Percentiles rank a stretch among this genome's conserved stretches.
Conservation (phyloP, 176 grass and related monocot genomes). For the Tillandsia leiboldiana region DNA sequence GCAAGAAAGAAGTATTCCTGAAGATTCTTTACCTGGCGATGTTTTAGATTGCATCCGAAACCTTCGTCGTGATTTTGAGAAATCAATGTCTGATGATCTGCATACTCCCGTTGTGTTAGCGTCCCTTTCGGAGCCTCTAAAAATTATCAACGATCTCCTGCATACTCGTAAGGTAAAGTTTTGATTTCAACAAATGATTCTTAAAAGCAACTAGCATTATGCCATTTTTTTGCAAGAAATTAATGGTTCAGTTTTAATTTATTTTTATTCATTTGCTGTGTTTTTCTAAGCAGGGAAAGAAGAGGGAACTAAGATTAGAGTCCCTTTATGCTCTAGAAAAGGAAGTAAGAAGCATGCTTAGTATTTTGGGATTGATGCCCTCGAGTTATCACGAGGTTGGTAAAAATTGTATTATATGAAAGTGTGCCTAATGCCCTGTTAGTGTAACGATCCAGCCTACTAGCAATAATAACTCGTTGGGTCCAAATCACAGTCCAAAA, state of each 20-base stretch:
- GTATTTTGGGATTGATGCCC: conserved; percentile 62
- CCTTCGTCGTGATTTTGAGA: conserved; percentile 56
- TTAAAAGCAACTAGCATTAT: too few relatives aligned
- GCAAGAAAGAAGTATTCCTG: conserved; percentile 19
- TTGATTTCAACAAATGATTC: not conserved
- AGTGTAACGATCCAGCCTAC: too few relatives aligned
- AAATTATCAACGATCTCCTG: conserved; percentile 73
- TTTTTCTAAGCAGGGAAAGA: conserved; percentile 54
- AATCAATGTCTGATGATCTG: conserved; percentile 83
- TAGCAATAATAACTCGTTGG: too few relatives aligned
- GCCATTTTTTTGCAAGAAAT: too few relatives aligned
- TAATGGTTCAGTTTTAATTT: not conserved
- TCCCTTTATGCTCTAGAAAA: conserved; percentile 55
- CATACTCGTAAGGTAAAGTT: conserved; percentile 76
- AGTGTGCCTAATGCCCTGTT: too few relatives aligned
- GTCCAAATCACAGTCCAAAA: too few relatives aligned
- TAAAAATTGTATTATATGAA: not conserved
- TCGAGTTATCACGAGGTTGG: conserved; percentile 59
- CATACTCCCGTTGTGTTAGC: conserved; percentile 67
- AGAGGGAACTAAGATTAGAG: conserved; percentile 52
- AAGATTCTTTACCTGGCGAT: conserved; percentile 43
- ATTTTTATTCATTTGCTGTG: conserved; percentile 15
- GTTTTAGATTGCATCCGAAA: conserved; percentile 46
- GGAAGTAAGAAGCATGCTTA: conserved; percentile 45
- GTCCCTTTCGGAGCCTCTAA: conserved; percentile 68